Base-by-base conservation (phyloP, 805 yeast species). In the Schizosaccharomyces lindneri region DNA sequence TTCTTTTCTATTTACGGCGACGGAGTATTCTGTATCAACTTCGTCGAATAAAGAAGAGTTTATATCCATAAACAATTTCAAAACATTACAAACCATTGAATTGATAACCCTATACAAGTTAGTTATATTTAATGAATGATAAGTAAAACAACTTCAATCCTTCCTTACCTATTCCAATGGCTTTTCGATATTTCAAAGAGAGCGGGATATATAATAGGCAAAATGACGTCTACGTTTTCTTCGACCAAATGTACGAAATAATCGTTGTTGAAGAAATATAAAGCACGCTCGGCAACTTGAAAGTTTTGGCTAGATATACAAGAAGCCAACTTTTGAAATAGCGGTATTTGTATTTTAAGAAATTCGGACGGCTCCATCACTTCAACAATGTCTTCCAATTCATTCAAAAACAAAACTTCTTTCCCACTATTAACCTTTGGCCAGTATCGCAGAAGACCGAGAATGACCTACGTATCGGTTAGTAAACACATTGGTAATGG, bases 301-400 rank as follows among this genome's bases (percentile, higher is more conserved):
- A 93, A 94, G 74, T 93, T 97, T 31, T 95, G 87, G 1, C 95
- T 85, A 36, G 95, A 80, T 48, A 93, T 89, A 74, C 97, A 90
- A 72, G 85, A 87, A 61, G 95, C 85, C 65, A 93, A 78, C 73
- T 93, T 97, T 36, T 90, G 94, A 73, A 89, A 89, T 59, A 93
- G 75, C 4, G 97, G 97, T 2, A 89, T 85, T 72, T 89, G 94
- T 65, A 93, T 86, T 73, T 87, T 87, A 65, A 82, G 80, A 70
- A 93, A 93, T 73, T 93, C 97, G 62, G 79, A 75, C 13, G 97
- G 95, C 72, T 90, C 97, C 77, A 90, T 88, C 41, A 87, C 93
- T 73, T 93, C 98, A 70, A 89, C 87, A 2, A 93, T 88, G 71
- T 93, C 98, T 72, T 93, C 98, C 65, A 93, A 81, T 74, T 93